These are phyloP conservation scores for Arthrobotrys musiformis DNA, from an alignment of 2,329 filamentous ascomycete genomes.

Conservation along the genomic window DNA sequence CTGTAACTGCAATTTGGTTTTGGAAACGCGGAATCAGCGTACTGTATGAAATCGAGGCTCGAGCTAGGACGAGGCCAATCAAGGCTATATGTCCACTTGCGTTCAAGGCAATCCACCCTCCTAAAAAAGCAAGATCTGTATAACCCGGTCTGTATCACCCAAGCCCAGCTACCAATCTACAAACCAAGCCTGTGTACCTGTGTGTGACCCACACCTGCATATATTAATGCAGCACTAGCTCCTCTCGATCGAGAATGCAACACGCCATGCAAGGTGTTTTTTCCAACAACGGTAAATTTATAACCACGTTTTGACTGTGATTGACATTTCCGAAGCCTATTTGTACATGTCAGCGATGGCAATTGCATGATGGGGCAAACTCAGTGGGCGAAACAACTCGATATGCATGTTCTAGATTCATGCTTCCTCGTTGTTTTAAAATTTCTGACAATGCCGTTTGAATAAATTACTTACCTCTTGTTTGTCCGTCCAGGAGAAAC, in stretches of 20 bases:
- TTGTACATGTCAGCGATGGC: not conserved
- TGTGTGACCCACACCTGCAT: constrained; percentile 40
- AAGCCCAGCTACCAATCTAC: not conserved
- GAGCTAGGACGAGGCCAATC: no score
- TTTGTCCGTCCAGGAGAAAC: not conserved
- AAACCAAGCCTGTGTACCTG: not conserved
- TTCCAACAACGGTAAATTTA: constrained; percentile 19
- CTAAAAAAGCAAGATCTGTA: not conserved
- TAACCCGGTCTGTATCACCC: not conserved
- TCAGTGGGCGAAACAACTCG: not conserved
- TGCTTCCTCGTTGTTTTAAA: not conserved
- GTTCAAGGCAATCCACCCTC: not conserved
- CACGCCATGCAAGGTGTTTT: constrained; percentile 27
- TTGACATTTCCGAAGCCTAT: constrained; percentile 1
- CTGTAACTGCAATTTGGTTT: no score
- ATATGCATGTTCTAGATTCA: not conserved
- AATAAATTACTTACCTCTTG: not conserved
- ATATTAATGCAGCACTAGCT: not conserved
- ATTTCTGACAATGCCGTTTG: not conserved
- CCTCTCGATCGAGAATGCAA: constrained; percentile 19
- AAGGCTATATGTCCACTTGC: no score
- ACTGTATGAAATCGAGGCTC: not conserved
- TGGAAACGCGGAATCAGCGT: no score
- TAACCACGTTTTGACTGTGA: constrained; percentile 21
- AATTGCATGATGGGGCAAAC: not conserved